A percentile compares a stretch with the other conserved stretches of the same genome.
Conservation (phyloP, 106 monocot genomes). For the Platanthera zijinensis region DNA sequence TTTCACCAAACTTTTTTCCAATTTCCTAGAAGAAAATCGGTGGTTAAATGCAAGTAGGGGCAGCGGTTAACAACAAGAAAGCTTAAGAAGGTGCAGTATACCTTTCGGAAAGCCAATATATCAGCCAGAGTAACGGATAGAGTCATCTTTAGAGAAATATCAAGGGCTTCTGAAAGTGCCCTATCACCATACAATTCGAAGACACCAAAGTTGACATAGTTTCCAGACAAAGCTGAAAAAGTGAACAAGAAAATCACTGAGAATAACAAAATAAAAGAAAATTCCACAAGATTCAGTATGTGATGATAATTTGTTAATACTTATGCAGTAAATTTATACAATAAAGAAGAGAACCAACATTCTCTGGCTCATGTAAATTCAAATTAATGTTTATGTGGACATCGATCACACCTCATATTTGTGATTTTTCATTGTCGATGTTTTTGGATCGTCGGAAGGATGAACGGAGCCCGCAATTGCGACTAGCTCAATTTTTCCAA, state of each 20-base stretch:
- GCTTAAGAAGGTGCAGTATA: slow-evolving; percentile 6
- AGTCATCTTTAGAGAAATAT: slow-evolving; percentile 88
- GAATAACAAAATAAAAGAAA: not conserved
- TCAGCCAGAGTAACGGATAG: slow-evolving; percentile 80
- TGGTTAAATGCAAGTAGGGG: not conserved
- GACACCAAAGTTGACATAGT: slow-evolving; percentile 98
- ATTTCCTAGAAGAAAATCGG: not conserved
- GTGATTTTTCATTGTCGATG: too few relatives aligned
- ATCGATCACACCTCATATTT: too few relatives aligned
- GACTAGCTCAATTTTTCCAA: too few relatives aligned
- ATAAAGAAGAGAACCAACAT: not conserved
- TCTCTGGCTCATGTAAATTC: not conserved
- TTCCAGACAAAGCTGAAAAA: slow-evolving; percentile 65
- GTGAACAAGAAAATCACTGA: not conserved
- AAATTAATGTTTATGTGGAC: too few relatives aligned
- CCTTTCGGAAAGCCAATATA: slow-evolving; percentile 89
- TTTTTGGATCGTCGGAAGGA: too few relatives aligned
- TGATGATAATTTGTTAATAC: not conserved
- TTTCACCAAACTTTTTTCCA: not conserved
- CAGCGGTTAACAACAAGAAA: not conserved
- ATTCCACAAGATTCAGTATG: not conserved
- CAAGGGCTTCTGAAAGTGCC: slow-evolving; percentile 97
- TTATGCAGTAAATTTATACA: not conserved
- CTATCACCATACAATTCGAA: slow-evolving; percentile 97
- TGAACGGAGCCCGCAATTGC: too few relatives aligned